Percentiles rank a stretch among this genome's conserved stretches.
phyloP scores from a whole-genome alignment of 2,329 filamentous ascomycete genomes.

The Dothistroma pini region DNA sequence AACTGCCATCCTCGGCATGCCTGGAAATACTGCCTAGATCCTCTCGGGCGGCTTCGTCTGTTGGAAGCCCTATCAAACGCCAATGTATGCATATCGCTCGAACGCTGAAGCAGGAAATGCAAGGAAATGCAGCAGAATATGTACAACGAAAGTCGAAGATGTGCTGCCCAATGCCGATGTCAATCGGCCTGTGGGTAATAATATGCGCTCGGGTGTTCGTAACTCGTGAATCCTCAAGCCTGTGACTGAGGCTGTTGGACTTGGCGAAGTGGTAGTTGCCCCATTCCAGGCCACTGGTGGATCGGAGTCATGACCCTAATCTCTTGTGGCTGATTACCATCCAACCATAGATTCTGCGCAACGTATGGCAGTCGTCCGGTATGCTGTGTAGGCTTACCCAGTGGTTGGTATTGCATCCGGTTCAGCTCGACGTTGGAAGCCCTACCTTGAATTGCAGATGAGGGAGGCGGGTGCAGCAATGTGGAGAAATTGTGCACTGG shows the following conservation, averaged over 20 bases:
- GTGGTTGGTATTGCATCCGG: conserved; percentile 51
- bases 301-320: conserved; percentile 26
- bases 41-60: conserved; percentile 17
- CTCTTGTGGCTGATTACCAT: conserved; percentile 30
- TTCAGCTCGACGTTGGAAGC: conserved; percentile 43
- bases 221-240: neutral
- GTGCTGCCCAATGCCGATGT: neutral
- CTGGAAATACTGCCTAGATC: conserved; percentile 5
- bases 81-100: conserved; percentile 17
- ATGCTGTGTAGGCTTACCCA: conserved; percentile 46
- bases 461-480: conserved; percentile 82
- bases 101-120: conserved; percentile 13
- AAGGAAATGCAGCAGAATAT: conserved; percentile 10
- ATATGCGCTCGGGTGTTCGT: neutral
- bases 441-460: conserved; percentile 65
- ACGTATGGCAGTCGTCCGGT: conserved; percentile 44
- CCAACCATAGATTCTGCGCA: conserved; percentile 36
- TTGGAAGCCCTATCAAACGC: conserved; percentile 17
- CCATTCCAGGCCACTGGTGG: conserved; percentile 31
- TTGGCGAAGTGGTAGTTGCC: neutral
- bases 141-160: conserved; percentile 5
- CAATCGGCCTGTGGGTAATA: neutral
- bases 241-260: conserved; percentile 17
- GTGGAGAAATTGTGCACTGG: conserved; percentile 87
- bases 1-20: neutral